Evolutionary conservation across 208 protist species (phyloP), one percentile per base, ranked within the genome.

Genomic region (Trypanosoma lewisi): DNA sequence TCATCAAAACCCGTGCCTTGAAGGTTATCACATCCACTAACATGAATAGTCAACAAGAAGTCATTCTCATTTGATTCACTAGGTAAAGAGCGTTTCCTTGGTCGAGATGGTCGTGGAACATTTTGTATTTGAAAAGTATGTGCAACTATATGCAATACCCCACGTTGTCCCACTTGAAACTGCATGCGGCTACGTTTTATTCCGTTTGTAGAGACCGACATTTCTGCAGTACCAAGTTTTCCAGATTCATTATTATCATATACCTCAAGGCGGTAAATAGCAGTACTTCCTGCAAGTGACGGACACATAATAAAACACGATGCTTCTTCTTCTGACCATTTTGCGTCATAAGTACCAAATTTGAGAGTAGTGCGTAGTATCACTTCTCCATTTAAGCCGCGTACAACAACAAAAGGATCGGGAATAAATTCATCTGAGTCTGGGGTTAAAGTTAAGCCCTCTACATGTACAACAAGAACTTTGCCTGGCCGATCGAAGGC

Each of bases 241-340:
- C 70, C 77, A 23, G 45, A 31, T 39, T 78, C 78, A 49, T 90
- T 86, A 66, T 78, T 93, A 73, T 95, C 89, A 58, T 80, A 89
- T 36, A 95, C 75, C 53, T 95, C 85, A 17, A 95, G 54, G 25
- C 60, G 55, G 61, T 91, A 93, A 14, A 65, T 66, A 5, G 63
- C 67, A 0, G 62, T 77, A 70, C 78, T 83, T 12, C 82, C 85
- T 33, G 42, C 49, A 36, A 93, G 80, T 21, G 50, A 63, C 0
- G 89, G 85, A 67, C 83, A 93, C 33, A 65, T 62, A 48, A 95
- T 67, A 53, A 95, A 75, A 61, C 89, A 93, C 58, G 85, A 82
- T 21, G 86, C 85, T 48, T 85, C 79, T 25, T 77, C 68, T 45
- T 70, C 58, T 5, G 57, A 36, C 77, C 84, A 95, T 21, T 58